Base-by-base conservation (phyloP, 202 grass and related monocot species). In the Eragrostis tef region DNA sequence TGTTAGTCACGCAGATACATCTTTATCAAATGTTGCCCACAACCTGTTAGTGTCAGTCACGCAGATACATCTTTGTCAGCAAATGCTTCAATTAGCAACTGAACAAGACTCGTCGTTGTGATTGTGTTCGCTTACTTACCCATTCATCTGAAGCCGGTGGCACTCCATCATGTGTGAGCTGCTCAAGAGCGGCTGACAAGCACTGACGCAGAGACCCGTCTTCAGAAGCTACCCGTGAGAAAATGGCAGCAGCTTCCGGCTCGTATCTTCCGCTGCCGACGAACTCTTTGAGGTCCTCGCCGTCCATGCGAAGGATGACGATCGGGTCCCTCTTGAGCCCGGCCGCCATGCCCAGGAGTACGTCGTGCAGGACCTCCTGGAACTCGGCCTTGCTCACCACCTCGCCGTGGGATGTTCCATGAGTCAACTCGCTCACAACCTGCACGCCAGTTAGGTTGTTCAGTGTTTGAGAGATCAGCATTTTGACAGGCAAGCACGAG, bases 281-380 rank as follows among this genome's bases (percentile, higher is more conserved):
- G 19, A 98, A 98, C 39, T 98, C 94, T 77, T 85, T 91, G 3
- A 93, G 78, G 79, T 98, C 94, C 52, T 98, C 94, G 5, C 94
- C 92, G 68, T 98, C 94, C 22, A 98, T 98, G 65, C 94, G 87
- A 56, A 93, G 75, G 46, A 98, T 98, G 16, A 98, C 92, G 42
- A 98, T 86, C 0, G 92, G 92, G 51, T 98, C 94, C 82, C 87
- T 85, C 88, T 98, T 98, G 19, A 98, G 86, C 20, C 94, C 92
- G 9, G 92, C 94, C 15, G 90, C 94, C 92, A 98, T 91, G 70
- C 92, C 92, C n/a, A 94, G 78, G 49, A 93, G 83, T 12, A 98
- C 86, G 77, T 93, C 90, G 2, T 82, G 86, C 11, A 93, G 79
- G 22, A 89, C 94, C 69, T 73, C 94, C 50, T 88, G 88, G 79